Evolutionary conservation across 1,139 yeast species (phyloP), one percentile per base, ranked within the genome.

Genomic region (Nadsonia commutata): DNA sequence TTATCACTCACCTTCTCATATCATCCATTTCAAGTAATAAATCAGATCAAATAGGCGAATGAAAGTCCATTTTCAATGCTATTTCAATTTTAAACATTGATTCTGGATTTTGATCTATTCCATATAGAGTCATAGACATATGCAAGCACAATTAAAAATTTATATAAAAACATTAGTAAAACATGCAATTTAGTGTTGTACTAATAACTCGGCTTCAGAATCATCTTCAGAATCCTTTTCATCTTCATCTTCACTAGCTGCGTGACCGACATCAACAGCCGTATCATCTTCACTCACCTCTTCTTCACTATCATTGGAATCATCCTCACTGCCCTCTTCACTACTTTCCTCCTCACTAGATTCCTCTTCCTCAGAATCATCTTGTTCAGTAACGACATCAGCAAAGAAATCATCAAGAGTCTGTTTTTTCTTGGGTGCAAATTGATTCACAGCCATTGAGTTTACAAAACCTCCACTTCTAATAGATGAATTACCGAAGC

Each of bases 371-470:
- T 49, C 52, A 2, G 47, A 52, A 3, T 47, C 54, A 1, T 49
- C 54, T 18, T 48, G 54, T 2, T 43, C 48, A 22, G 54, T 51
- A 27, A 44, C 36, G 1, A 70, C 70, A 42, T 76, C 80, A 18
- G 81, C 83, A 55, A 86, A 80, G 58, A 85, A 85, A 48, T 86
- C 95, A 55, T 86, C 95, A 50, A 86, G 64, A 47, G 85, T 83
- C 60, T 81, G 94, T 41, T 81, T 64, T 50, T 72, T 74, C 36
- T 57, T 43, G 22, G 41, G 33, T 36, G 43, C 36, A 37, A 20
- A 44, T 39, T 46, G 51, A 16, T 45, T 36, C 13, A 46, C 43
- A 11, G 48, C 40, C 38, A 37, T 40, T 4, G 50, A 46, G 13
- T 27, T 27, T 16, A 27, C 16, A 27, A 27, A 27, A 11, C 33